These are phyloP conservation scores for Magnusiomyces paraingens DNA, from an alignment of 1,139 yeast genomes.

Conservation along the genomic window DNA sequence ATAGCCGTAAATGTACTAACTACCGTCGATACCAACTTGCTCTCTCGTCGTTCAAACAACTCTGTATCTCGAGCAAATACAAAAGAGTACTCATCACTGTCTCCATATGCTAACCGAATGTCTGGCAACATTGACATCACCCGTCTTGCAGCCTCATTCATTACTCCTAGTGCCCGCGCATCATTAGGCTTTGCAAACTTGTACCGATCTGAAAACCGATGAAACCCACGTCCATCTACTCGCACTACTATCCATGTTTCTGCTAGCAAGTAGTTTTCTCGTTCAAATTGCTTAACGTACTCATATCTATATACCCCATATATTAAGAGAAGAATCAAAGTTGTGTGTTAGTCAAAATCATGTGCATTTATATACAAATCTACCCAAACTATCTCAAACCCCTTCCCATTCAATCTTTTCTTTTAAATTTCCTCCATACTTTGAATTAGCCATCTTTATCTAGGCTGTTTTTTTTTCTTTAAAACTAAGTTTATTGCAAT, in stretches of 20 bases:
- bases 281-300: slow-evolving; percentile 78
- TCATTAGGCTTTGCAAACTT: slow-evolving; percentile 86
- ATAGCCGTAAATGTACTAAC: slow-evolving; percentile 76
- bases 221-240: slow-evolving; percentile 93
- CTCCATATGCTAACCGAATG: slow-evolving; percentile 80
- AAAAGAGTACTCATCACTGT: slow-evolving; percentile 90
- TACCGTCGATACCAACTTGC: slow-evolving; percentile 71
- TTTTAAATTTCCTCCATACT: slow-evolving; percentile 15
- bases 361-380: too few species aligned
- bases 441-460: slow-evolving; percentile 22
- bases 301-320: slow-evolving; percentile 56
- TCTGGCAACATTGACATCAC: slow-evolving; percentile 65
- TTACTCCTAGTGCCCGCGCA: slow-evolving; percentile 59
- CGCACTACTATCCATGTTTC: slow-evolving; percentile 78
- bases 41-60: slow-evolving; percentile 74
- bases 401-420: too few species aligned
- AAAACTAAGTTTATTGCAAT: background rate
- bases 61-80: slow-evolving; percentile 55
- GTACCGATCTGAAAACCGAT: slow-evolving; percentile 66
- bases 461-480: background rate
- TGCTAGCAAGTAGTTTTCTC: slow-evolving; percentile 65
- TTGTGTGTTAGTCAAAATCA: too few species aligned
- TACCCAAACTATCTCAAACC: too few species aligned
- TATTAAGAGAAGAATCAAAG: background rate
- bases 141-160: slow-evolving; percentile 72